Percentiles rank a stretch among this genome's conserved stretches.
Conservation (phyloP, 768 basidiomycete species). For the Trametopsis cervina region DNA sequence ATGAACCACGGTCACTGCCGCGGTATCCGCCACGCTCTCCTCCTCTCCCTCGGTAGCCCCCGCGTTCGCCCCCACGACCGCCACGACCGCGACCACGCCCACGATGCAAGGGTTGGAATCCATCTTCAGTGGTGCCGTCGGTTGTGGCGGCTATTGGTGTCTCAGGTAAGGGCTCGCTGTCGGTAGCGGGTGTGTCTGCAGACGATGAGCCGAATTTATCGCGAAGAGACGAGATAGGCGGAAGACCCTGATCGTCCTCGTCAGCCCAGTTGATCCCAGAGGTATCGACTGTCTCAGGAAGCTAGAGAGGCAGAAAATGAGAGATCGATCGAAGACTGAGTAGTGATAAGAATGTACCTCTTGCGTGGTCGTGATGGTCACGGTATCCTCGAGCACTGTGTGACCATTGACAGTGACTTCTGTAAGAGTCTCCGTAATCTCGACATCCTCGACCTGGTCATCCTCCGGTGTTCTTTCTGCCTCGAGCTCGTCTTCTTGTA, state of each 20-base stretch:
- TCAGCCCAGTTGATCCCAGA: conserved; percentile 74
- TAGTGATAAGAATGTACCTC: conserved; percentile 16
- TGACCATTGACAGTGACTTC: conserved; percentile 19
- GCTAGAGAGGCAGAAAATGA: background rate
- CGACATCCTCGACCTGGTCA: conserved; percentile 14
- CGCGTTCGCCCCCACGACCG: conserved; percentile 17
- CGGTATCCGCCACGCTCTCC: conserved; percentile 20
- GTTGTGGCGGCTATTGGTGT: conserved; percentile 20
- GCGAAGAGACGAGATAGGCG: conserved; percentile 70
- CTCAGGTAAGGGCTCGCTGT: conserved; percentile 23
- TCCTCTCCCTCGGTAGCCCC: conserved; percentile 14
- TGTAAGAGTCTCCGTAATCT: conserved; percentile 16
- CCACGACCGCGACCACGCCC: conserved; percentile 27
- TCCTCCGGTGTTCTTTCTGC: conserved; percentile 32
- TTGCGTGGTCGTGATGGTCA: conserved; percentile 16
- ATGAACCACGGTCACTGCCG: conserved; percentile 9
- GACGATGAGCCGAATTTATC: conserved; percentile 73
- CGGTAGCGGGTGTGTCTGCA: conserved; percentile 52
- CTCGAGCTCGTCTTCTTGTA: conserved; percentile 76
- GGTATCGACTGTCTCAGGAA: conserved; percentile 14
- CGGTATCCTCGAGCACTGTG: conserved; percentile 18
- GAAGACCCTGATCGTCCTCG: conserved; percentile 72
- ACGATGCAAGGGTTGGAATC: conserved; percentile 35
- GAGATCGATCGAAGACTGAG: background rate
- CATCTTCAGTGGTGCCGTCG: conserved; percentile 43